A percentile compares a stretch with the other conserved stretches of the same genome.
These are phyloP conservation scores for Aureococcus anophagefferens DNA, from an alignment of 108 stramenopile genomes.

Conservation along the genomic window DNA sequence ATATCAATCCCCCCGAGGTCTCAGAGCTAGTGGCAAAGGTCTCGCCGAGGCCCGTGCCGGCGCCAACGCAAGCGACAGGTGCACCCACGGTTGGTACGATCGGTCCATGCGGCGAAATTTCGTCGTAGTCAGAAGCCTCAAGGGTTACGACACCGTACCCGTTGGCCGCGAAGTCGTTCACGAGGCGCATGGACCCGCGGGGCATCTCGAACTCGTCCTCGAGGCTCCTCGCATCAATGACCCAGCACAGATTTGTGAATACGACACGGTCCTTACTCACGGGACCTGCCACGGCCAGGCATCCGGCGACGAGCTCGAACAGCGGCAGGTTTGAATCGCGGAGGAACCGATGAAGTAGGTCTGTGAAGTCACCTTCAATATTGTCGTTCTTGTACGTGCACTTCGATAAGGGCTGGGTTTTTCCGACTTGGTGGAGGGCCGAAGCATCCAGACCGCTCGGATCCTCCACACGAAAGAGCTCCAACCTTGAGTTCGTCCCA, in stretches of 20 bases:
- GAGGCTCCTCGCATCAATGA: neutral
- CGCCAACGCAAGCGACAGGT: slow-evolving; percentile 85
- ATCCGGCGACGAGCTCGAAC: neutral
- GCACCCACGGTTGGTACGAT: slow-evolving; percentile 15
- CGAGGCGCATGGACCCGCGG: slow-evolving; percentile 37
- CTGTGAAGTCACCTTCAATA: neutral
- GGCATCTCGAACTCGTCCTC: slow-evolving; percentile 25
- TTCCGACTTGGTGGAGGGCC: neutral
- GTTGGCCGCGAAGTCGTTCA: slow-evolving; percentile 92
- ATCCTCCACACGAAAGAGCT: slow-evolving; percentile 25
- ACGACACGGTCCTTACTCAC: neutral
- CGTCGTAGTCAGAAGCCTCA: slow-evolving; percentile 27
- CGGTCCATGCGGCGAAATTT: slow-evolving; percentile 26
- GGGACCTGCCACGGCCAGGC: neutral
- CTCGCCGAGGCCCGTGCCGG: slow-evolving; percentile 92
- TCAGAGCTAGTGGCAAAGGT: slow-evolving; percentile 63
- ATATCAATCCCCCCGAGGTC: slow-evolving; percentile 20
- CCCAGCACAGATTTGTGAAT: slow-evolving; percentile 7
- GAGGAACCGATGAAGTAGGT: neutral
- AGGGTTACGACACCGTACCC: slow-evolving; percentile 90
- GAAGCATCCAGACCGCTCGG: neutral
- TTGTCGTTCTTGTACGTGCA: neutral
- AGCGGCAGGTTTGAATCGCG: neutral
- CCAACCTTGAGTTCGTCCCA: slow-evolving; percentile 78
- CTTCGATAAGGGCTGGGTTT: neutral